These are phyloP conservation scores for Cynanchum wilfordii DNA, from an alignment of 257 asterid genomes.

Conservation along the genomic window DNA sequence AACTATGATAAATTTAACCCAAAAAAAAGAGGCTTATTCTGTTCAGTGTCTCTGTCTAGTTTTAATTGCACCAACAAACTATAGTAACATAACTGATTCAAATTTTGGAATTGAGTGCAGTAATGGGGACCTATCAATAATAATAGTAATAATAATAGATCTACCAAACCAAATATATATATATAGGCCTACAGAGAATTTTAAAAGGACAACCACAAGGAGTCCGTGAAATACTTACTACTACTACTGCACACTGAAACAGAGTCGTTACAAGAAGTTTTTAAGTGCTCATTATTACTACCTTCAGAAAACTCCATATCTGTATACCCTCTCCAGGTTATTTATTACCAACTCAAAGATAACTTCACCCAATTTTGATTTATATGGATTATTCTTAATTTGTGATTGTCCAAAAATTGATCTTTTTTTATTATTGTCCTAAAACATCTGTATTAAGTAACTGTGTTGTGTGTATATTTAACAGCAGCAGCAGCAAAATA, in stretches of 20 bases:
- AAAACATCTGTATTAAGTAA: constrained; percentile 7
- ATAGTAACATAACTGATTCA: neutral
- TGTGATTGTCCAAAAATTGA: too few species aligned
- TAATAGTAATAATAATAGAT: neutral
- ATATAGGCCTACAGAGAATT: neutral
- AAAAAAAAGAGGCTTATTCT: too few species aligned
- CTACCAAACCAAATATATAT: neutral
- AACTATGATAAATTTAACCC: too few species aligned
- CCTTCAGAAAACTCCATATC: neutral
- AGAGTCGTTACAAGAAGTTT: neutral
- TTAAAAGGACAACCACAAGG: neutral
- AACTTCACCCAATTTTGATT: too few species aligned
- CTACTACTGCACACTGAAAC: neutral
- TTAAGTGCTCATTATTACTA: too few species aligned
- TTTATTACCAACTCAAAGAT: neutral
- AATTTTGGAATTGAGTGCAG: neutral
- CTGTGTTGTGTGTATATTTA: constrained; percentile 9
- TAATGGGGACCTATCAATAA: neutral
- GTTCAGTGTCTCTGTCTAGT: too few species aligned
- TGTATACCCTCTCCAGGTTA: neutral
- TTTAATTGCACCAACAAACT: too few species aligned
- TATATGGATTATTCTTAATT: too few species aligned
- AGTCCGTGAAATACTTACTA: neutral
- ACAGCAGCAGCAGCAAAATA: constrained; percentile 6
- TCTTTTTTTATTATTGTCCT: too few species aligned